Evolutionary conservation across 768 basidiomycete genomes (phyloP).

Genomic region (Russula virescens): DNA sequence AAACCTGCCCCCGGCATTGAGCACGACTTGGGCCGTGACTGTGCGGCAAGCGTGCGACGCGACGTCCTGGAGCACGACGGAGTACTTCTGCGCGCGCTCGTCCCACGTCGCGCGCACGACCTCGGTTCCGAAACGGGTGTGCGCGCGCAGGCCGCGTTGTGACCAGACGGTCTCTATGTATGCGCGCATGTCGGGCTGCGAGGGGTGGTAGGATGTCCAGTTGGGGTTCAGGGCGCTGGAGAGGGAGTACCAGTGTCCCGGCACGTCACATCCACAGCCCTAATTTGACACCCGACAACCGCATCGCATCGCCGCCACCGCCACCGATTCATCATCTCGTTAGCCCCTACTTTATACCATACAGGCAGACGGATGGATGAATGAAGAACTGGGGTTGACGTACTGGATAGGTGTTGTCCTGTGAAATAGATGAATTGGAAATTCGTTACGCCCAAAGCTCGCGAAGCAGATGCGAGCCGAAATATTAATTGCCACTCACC

Average conservation of each 20-base stretch:
- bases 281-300: conserved; percentile 2
- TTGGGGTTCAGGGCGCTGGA: conserved; percentile 28
- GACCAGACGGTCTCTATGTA: conserved; percentile 27
- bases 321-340: no score
- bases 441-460: no score
- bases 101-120: conserved; percentile 33
- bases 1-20: conserved; percentile 30
- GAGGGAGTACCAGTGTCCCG: conserved; percentile 29
- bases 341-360: no score
- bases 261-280: conserved; percentile 30
- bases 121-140: conserved; percentile 28
- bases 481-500: conserved; percentile 21
- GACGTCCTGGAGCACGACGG: conserved; percentile 26
- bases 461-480: not conserved
- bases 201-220: conserved; percentile 27
- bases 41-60: conserved; percentile 1
- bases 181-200: conserved; percentile 29
- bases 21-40: conserved; percentile 27
- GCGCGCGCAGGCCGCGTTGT: conserved; percentile 24
- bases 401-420: conserved; percentile 30
- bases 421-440: no score
- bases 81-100: conserved; percentile 25
- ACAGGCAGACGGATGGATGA: not conserved
- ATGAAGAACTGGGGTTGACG: not conserved
- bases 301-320: no score